These are phyloP conservation scores for Elsinoe arachidis DNA, from an alignment of 2,329 filamentous ascomycete genomes.

Conservation along the genomic window DNA sequence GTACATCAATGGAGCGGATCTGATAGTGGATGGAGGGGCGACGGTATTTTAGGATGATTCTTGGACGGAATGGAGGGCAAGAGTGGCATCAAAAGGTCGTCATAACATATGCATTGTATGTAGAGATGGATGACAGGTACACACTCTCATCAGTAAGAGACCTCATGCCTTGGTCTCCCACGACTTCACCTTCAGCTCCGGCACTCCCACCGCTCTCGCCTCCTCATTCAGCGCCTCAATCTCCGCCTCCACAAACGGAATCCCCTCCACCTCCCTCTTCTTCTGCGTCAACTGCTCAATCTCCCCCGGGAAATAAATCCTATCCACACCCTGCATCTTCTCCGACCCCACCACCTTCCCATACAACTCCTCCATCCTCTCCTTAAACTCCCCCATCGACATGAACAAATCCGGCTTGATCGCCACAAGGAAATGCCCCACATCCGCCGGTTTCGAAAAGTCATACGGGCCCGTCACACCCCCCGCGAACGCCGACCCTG, in stretches of 20 bases:
- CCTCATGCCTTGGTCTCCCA: neutral
- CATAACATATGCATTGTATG: neutral
- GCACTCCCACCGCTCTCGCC: slow-evolving; percentile 35
- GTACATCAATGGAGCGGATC: slow-evolving; percentile 32
- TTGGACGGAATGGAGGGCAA: neutral
- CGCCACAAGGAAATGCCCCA: slow-evolving; percentile 30
- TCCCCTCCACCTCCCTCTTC: slow-evolving; percentile 35
- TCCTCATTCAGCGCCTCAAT: slow-evolving; percentile 43
- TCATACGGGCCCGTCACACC: slow-evolving; percentile 66
- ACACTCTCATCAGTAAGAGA: neutral
- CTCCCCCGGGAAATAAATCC: slow-evolving; percentile 51
- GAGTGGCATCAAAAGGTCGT: too few species aligned
- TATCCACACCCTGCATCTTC: slow-evolving; percentile 45
- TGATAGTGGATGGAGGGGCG: slow-evolving; percentile 28
- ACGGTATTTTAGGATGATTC: slow-evolving; percentile 4
- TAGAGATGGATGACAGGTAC: neutral
- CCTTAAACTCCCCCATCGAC: slow-evolving; percentile 25
- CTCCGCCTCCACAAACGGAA: slow-evolving; percentile 42
- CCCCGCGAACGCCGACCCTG: slow-evolving; percentile 69
- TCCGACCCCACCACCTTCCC: slow-evolving; percentile 45
- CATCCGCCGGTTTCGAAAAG: slow-evolving; percentile 44
- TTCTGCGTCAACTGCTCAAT: slow-evolving; percentile 44
- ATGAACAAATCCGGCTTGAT: slow-evolving; percentile 32
- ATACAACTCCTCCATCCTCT: slow-evolving; percentile 50
- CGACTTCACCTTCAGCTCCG: slow-evolving; percentile 8